Evolutionary conservation across 495 filamentous ascomycete genomes (phyloP), one percentile per base, ranked within the genome.

Genomic region (Xylaria palmicola): DNA sequence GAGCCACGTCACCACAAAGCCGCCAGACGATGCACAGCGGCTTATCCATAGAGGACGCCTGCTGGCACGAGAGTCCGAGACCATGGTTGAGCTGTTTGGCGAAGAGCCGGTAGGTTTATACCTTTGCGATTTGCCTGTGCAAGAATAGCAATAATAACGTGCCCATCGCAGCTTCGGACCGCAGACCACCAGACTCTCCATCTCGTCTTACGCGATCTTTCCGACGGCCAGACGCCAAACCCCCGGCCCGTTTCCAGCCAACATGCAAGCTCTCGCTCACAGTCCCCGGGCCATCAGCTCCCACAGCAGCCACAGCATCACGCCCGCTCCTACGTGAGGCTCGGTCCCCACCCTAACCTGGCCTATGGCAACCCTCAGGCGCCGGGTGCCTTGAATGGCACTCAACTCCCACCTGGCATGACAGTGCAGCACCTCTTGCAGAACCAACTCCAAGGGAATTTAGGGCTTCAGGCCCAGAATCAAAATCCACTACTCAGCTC

Each of bases 41-140:
- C 68, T 92, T 43, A 90, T 91, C 26, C 85, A 89, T 62, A 75
- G 83, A 57, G 89, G 89, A 7, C 83, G 83, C 49, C 71, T 84
- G 34, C 75, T 91, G 19, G 60, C 71, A 19, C 77, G 80, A 59
- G 80, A 86, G 19, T 73, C 63, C 17, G 77, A 79, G 27, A 87
- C 79, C 0, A 74, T 92, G 68, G 63, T 77, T 43, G 81, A 83
- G 17, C 68, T 90, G 0, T 83, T 91, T 65, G 80, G 80, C 3
- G 73, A 79, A 49, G 72, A 81, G 29, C 66, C 79, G 59, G 88
- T 90, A 75, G 65, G 83, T 75, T n/a, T n/a, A n/a, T n/a, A n/a
- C n/a, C n/a, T n/a, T n/a, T n/a, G n/a, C n/a, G n/a, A 12, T 27
- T 43, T 29, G n/a, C 40, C n/a, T 30, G 7, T 5, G 8, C 32